Evolutionary conservation across 768 basidiomycete species (phyloP).

Genomic region (Mycena metata): DNA sequence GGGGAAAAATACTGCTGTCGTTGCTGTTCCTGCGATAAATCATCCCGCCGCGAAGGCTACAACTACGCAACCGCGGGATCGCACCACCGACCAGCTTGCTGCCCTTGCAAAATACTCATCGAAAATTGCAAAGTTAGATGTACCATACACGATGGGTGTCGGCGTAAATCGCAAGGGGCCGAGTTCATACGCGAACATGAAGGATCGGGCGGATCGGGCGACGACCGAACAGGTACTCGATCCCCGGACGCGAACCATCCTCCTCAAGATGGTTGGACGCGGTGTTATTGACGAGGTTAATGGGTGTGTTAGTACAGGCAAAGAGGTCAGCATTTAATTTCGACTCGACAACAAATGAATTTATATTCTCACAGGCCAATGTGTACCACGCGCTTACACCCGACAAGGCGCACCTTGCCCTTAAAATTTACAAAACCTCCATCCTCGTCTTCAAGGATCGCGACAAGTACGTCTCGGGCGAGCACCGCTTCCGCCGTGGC

Average conservation of each 20-base stretch:
- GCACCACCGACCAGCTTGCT: slow-evolving; percentile 78
- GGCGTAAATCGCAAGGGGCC: slow-evolving; percentile 95
- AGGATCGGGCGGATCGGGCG: slow-evolving; percentile 97
- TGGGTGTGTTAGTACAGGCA: slow-evolving; percentile 97
- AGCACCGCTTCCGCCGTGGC: slow-evolving; percentile 93
- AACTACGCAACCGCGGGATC: slow-evolving; percentile 61
- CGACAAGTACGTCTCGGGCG: slow-evolving; percentile 96
- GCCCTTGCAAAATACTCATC: slow-evolving; percentile 84
- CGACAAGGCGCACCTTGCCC: slow-evolving; percentile 76
- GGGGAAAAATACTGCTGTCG: slow-evolving; percentile 64
- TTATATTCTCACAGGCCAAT: slow-evolving; percentile 75
- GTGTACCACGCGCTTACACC: slow-evolving; percentile 90
- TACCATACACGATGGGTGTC: slow-evolving; percentile 75
- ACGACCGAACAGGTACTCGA: slow-evolving; percentile 98
- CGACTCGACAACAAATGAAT: slow-evolving; percentile 22
- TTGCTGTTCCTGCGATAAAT: slow-evolving; percentile 79
- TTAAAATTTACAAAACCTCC: slow-evolving; percentile 99
- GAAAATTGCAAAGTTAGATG: slow-evolving; percentile 79
- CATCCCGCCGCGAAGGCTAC: slow-evolving; percentile 57
- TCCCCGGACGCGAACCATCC: slow-evolving; percentile 91
- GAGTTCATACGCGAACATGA: slow-evolving; percentile 86
- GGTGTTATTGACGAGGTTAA: slow-evolving; percentile 92
- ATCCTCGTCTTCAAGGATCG: slow-evolving; percentile 98
- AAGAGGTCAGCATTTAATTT: slow-evolving; percentile 75
- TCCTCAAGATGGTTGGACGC: slow-evolving; percentile 96